phyloP scores from a whole-genome alignment of 148 eudicot genomes.

The Euryodendron excelsum region DNA sequence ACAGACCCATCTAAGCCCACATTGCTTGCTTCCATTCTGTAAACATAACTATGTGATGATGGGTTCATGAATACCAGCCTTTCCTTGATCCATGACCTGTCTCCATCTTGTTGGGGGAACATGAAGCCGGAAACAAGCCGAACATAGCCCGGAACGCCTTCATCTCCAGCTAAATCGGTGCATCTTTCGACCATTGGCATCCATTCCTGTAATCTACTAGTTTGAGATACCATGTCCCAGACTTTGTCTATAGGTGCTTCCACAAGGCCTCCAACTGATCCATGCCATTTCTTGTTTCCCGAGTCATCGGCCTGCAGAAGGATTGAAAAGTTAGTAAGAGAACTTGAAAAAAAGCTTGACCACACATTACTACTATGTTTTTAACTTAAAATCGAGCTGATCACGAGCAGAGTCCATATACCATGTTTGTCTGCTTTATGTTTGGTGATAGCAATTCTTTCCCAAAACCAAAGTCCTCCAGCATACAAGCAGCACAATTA shows the following conservation, averaged over 20 bases:
- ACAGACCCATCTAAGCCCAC: conserved; percentile 40
- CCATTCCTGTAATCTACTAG: conserved; percentile 36
- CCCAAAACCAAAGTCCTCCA: too few relatives aligned
- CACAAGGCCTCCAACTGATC: conserved; percentile 40
- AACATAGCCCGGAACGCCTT: conserved; percentile 34
- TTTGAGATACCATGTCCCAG: conserved; percentile 36
- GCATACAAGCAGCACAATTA: not conserved
- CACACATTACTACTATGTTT: not conserved
- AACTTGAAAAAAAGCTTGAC: not conserved
- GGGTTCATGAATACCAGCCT: conserved; percentile 31
- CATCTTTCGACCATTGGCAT: conserved; percentile 45
- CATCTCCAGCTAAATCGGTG: conserved; percentile 30
- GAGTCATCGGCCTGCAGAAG: conserved; percentile 10
- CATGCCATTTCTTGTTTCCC: conserved; percentile 27
- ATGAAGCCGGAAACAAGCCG: conserved; percentile 46
- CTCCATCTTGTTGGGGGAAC: conserved; percentile 46
- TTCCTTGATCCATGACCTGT: conserved; percentile 54
- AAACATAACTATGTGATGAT: conserved; percentile 20
- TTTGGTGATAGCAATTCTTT: too few relatives aligned
- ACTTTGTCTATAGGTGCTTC: conserved; percentile 40
- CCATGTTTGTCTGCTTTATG: conserved; percentile 9
- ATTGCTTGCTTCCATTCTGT: conserved; percentile 42
- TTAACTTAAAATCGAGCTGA: not conserved
- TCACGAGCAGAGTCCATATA: not conserved
- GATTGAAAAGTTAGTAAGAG: too few relatives aligned